phyloP scores from a whole-genome alignment of 2,329 filamentous ascomycete species.

The Emericellopsis cladophorae region DNA sequence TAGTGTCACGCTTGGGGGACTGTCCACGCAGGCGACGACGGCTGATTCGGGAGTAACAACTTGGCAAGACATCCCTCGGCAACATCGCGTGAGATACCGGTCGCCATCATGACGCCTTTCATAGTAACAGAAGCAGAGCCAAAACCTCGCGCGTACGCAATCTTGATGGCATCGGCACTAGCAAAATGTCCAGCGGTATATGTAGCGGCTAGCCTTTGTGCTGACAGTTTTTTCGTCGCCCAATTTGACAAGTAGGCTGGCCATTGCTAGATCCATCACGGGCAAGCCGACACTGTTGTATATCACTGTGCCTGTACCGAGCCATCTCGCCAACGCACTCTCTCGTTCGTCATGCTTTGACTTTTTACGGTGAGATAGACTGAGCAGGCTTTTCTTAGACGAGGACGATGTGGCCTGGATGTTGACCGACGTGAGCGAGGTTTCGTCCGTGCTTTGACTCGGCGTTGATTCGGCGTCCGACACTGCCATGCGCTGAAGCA shows the following conservation, averaged over 20 bases:
- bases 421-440: conserved; percentile 21
- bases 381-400: conserved; percentile 16
- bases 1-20: no score
- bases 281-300: conserved; percentile 58
- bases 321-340: conserved; percentile 40
- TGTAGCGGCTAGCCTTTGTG: conserved; percentile 33
- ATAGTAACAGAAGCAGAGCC: no score
- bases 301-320: conserved; percentile 50
- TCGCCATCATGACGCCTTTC: no score
- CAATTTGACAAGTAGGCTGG: conserved; percentile 41
- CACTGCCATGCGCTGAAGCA: conserved; percentile 38
- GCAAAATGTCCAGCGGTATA: no score
- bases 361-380: conserved; percentile 20
- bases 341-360: conserved; percentile 7
- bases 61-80: no score
- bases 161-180: no score
- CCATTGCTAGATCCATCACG: conserved; percentile 53
- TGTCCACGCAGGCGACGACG: no score
- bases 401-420: conserved; percentile 10
- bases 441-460: conserved; percentile 18
- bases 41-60: no score
- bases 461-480: conserved; percentile 18
- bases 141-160: no score
- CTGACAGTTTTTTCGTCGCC: conserved; percentile 43
- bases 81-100: no score